Evolutionary conservation across 1,284 basidiomycete genomes (phyloP), one percentile per base, ranked within the genome.

Genomic region (Phellinidium pouzarii): DNA sequence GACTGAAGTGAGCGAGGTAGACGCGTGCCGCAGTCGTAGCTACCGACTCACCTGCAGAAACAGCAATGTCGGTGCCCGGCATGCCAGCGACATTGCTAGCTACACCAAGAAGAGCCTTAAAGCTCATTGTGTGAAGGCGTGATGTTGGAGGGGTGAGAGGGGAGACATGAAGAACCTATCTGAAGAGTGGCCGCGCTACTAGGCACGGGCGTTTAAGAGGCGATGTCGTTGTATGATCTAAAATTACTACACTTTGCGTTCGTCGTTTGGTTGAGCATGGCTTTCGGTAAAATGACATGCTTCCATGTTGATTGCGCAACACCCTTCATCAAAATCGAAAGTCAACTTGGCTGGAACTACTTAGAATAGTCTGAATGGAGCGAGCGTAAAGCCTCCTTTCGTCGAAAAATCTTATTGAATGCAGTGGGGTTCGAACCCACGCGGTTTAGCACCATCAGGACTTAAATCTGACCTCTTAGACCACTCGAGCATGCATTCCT

Each of bases 41-140:
- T 19, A 14, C 22, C 17, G 46, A 37, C 23, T 45, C 58, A 69
- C 67, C 55, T 11, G 65, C 41, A 14, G 59, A 54, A 20, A 65
- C 57, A 6, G 56, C 64, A 31, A 59, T 42, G 25, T 62, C 61
- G 31, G 68, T 56, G 34, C 63, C 64, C 26, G 68, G 68, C n/a
- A 66, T 59, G 42, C 62, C 63, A 12, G 47, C 49, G 14, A 58
- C 45, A 54, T 51, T 22, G 42, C 62, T 63, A 17, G 50, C 52
- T 11, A 59, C 47, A 54, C 48, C 22, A 55, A 55, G 20, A 25
- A 61, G 47, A 29, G 55, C 55, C 23, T 47, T 49, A 44, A 56
- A 48, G 41, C 54, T 57, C 60, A 61, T 61, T 36, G 50, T 17
- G 27, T n/a, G 34, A 14, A 23, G 31, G 23, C 31, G n/a, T 12